These are phyloP conservation scores for Macadamia tetraphylla DNA, from an alignment of 164 flowering plant genomes.

Conservation along the genomic window DNA sequence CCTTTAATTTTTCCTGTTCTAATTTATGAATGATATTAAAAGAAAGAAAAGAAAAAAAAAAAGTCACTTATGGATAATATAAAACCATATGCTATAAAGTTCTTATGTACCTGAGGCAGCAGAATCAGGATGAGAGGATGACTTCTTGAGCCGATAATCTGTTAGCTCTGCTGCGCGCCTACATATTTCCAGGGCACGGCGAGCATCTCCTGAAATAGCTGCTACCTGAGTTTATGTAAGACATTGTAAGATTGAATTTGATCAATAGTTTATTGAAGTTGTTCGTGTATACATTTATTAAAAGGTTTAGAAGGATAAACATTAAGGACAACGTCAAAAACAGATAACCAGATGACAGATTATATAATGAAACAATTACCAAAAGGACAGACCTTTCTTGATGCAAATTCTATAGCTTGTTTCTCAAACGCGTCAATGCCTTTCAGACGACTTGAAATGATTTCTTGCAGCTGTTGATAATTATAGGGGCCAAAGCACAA, in stretches of 20 bases:
- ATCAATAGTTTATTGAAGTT: neutral
- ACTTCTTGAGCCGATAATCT: constrained; percentile 61
- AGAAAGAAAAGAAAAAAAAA: neutral
- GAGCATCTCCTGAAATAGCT: constrained; percentile 98
- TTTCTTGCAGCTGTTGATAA: constrained; percentile 85
- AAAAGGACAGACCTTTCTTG: constrained; percentile 62
- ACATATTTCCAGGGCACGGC: constrained; percentile 91
- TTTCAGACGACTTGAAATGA: constrained; percentile 72
- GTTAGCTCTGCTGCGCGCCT: constrained; percentile 94
- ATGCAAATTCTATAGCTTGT: constrained; percentile 92
- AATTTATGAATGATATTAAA: neutral
- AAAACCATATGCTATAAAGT: neutral
- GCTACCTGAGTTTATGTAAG: constrained; percentile 59
- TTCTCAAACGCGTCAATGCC: constrained; percentile 90
- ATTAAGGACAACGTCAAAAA: neutral
- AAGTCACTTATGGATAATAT: neutral
- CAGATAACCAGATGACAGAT: neutral
- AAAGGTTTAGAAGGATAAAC: neutral
- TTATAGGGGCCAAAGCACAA: constrained; percentile 91
- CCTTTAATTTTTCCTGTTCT: neutral
- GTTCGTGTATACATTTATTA: neutral
- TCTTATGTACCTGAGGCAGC: constrained; percentile 36
- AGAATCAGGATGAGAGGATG: constrained; percentile 19
- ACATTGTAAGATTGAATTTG: neutral
- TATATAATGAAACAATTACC: neutral